Evolutionary conservation across 2,329 filamentous ascomycete genomes (phyloP).

Genomic region (Diplodia sapinea): DNA sequence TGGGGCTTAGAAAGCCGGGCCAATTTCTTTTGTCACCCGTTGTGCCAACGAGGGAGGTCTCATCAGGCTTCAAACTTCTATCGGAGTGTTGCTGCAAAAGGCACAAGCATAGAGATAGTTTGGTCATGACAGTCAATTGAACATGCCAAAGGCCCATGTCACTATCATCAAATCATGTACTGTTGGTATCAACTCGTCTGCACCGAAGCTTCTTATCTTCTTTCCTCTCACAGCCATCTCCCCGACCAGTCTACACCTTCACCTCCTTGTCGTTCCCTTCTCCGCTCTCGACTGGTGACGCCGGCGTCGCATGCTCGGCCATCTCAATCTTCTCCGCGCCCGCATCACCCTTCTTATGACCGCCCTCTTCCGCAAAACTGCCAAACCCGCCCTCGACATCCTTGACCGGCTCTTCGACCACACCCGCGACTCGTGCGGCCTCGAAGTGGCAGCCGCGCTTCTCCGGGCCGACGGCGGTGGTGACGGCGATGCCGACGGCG

Average conservation of each 20-base stretch:
- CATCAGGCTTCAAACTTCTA: too few relatives aligned
- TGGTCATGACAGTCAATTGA: background rate
- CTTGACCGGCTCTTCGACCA: constrained; percentile 35
- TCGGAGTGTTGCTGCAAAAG: too few relatives aligned
- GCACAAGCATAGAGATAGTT: background rate
- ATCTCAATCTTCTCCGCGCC: constrained; percentile 22
- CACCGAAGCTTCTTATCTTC: background rate
- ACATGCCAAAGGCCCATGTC: background rate
- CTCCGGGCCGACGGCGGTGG: constrained; percentile 74
- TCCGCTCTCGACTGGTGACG: background rate
- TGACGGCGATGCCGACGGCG: constrained; percentile 69
- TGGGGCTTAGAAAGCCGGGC: too few relatives aligned
- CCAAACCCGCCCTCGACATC: constrained; percentile 26
- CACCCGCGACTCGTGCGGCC: constrained; percentile 59
- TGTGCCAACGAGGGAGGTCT: too few relatives aligned
- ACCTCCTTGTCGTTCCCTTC: background rate
- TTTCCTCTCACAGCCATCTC: background rate
- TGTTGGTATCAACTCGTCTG: background rate
- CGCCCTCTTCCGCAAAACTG: constrained; percentile 3
- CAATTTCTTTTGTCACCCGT: too few relatives aligned
- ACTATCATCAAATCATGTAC: background rate
- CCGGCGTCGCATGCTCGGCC: background rate
- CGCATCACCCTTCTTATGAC: background rate
- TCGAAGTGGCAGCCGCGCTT: constrained; percentile 75
- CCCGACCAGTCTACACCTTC: background rate